These are phyloP conservation scores for Stephania cephalantha DNA, from an alignment of 164 flowering plant species.

Conservation along the genomic window DNA sequence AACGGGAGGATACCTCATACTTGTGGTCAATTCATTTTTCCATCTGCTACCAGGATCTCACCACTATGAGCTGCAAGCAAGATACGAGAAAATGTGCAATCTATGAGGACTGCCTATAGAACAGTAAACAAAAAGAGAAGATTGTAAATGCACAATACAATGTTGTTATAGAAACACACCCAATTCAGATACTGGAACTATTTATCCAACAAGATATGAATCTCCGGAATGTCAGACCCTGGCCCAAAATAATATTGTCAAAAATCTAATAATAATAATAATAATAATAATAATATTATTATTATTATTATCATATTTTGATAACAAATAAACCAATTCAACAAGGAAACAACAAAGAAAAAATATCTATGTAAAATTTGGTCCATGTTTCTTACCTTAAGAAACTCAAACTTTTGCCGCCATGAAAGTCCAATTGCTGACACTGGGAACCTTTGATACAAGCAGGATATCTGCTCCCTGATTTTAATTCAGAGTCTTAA, in stretches of 20 bases:
- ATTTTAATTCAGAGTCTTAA: neutral
- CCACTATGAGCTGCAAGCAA: neutral
- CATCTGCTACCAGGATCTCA: neutral
- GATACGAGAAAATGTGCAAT: neutral
- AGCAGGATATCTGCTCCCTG: neutral
- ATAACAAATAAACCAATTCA: neutral
- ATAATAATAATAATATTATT: too few relatives aligned
- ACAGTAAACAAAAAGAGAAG: neutral
- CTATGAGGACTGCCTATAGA: neutral
- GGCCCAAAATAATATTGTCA: neutral
- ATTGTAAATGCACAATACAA: neutral
- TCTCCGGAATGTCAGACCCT: neutral
- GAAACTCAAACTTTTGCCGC: neutral
- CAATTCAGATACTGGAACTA: neutral
- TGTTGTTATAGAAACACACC: neutral
- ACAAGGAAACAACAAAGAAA: neutral
- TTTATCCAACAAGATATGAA: neutral
- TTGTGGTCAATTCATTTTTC: neutral
- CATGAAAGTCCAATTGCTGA: neutral
- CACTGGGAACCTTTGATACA: neutral
- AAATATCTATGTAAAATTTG: neutral
- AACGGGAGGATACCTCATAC: constrained; percentile 1
- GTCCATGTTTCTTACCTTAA: neutral
- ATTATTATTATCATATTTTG: too few relatives aligned
- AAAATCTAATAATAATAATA: too few relatives aligned